These are phyloP conservation scores for Oryza rufipogon DNA, from an alignment of 176 grass and related monocot species.

Conservation along the genomic window DNA sequence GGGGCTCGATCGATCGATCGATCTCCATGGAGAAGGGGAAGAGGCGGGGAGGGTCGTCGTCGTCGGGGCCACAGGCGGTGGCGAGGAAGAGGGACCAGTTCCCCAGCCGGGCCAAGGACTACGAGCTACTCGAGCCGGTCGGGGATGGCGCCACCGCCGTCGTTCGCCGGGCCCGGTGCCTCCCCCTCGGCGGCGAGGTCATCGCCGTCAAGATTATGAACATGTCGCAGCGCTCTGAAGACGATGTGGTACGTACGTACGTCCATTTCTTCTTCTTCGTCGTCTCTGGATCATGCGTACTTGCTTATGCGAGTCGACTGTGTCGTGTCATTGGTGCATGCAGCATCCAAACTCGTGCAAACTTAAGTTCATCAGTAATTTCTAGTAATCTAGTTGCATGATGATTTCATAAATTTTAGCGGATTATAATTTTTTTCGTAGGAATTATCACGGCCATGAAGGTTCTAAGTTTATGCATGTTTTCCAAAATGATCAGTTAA, in stretches of 20 bases:
- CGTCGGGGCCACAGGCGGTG: background rate
- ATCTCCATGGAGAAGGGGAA: slow-evolving; percentile 28
- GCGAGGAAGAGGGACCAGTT: slow-evolving; percentile 66
- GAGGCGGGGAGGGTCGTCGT: background rate
- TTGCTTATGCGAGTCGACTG: no score
- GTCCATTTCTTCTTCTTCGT: background rate
- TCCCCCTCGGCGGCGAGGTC: slow-evolving; percentile 65
- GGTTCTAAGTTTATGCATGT: no score
- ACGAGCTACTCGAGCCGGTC: slow-evolving; percentile 77
- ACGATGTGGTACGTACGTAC: slow-evolving; percentile 68
- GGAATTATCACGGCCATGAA: no score
- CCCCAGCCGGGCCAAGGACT: slow-evolving; percentile 59
- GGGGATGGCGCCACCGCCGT: slow-evolving; percentile 90
- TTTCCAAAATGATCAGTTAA: no score
- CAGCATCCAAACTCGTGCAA: no score
- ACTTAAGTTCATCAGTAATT: no score
- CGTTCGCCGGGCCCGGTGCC: slow-evolving; percentile 73
- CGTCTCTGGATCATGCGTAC: no score
- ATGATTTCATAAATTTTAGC: no score
- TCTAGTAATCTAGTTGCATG: no score
- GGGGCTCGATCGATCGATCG: background rate
- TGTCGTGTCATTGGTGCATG: no score
- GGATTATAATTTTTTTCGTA: no score
- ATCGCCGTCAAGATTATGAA: slow-evolving; percentile 96
- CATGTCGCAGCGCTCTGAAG: slow-evolving; percentile 54